These are phyloP conservation scores for Rubroboletus satanas DNA, from an alignment of 768 basidiomycete genomes.

Conservation along the genomic window DNA sequence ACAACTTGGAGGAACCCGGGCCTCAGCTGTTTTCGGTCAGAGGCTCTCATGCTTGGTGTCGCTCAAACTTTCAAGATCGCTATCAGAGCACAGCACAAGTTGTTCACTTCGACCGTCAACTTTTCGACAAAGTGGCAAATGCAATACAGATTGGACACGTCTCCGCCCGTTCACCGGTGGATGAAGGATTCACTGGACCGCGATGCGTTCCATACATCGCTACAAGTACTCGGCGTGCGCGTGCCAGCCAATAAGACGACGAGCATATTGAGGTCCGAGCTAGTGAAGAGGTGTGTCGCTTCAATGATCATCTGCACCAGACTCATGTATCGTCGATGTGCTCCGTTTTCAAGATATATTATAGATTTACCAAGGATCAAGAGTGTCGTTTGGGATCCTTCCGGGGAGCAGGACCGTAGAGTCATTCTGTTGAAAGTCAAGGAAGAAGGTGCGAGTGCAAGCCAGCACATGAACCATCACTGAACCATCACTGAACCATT, in stretches of 20 bases:
- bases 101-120: background rate
- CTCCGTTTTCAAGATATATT: constrained; percentile 42
- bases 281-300: constrained; percentile 54
- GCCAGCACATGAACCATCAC: background rate
- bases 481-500: constrained; percentile 1
- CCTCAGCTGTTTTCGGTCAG: background rate
- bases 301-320: background rate
- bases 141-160: constrained; percentile 31
- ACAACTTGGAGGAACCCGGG: background rate
- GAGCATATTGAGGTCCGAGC: constrained; percentile 50
- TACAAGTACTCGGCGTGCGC: constrained; percentile 67
- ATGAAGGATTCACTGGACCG: constrained; percentile 56
- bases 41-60: constrained; percentile 16
- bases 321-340: constrained; percentile 9
- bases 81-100: constrained; percentile 4
- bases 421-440: constrained; percentile 65
- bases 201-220: constrained; percentile 55
- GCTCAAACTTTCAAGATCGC: constrained; percentile 4
- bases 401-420: constrained; percentile 45
- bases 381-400: constrained; percentile 51
- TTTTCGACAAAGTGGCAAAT: constrained; percentile 8
- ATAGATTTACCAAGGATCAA: constrained; percentile 68
- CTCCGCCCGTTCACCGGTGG: constrained; percentile 49
- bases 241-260: constrained; percentile 56
- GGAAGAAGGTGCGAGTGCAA: constrained; percentile 49